Conservation (phyloP, 495 filamentous ascomycete genomes). For the Bacidia gigantensis region DNA sequence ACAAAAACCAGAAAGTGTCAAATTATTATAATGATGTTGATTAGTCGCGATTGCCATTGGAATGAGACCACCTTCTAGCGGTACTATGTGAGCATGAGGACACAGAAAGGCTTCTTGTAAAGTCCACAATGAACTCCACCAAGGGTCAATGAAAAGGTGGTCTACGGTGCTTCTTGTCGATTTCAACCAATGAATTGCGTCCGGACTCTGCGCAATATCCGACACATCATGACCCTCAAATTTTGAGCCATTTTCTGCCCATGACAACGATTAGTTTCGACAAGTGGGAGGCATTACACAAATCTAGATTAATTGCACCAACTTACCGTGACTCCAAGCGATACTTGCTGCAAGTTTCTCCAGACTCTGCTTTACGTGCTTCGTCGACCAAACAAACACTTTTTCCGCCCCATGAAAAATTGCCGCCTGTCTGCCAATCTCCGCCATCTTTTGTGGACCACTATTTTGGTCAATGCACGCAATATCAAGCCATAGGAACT, state of each 20-base stretch:
- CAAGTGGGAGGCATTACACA: no score
- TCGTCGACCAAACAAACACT: background rate
- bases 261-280: background rate
- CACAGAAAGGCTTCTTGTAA: background rate
- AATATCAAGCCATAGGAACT: conserved; percentile 4
- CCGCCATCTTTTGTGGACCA: background rate
- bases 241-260: background rate
- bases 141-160: background rate
- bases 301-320: background rate
- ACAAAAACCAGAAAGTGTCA: background rate
- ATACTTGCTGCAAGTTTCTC: background rate
- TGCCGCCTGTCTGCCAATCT: conserved; percentile 4
- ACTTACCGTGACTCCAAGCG: background rate
- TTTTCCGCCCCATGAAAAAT: background rate
- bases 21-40: background rate
- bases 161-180: background rate
- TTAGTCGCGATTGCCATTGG: background rate
- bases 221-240: background rate
- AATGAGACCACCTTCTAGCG: background rate
- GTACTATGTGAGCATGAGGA: background rate
- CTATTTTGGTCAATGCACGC: conserved; percentile 5
- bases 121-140: conserved; percentile 1
- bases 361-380: background rate
- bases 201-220: background rate
- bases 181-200: background rate